Evolutionary conservation across 1,284 basidiomycete species (phyloP).

Genomic region (Crucibulum cyathiforme): DNA sequence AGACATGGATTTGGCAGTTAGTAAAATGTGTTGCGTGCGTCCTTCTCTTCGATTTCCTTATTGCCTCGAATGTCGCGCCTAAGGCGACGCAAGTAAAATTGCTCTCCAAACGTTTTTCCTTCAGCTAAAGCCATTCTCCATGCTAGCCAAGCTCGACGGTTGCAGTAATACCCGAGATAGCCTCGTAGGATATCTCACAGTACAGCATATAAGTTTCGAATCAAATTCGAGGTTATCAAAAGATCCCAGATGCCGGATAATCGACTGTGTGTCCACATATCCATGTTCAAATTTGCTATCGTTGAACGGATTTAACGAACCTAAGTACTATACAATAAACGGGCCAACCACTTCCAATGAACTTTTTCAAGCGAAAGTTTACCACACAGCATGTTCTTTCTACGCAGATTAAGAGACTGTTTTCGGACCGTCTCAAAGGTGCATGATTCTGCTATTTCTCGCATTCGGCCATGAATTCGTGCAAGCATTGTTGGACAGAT

Average conservation of each 20-base stretch:
- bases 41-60: constrained; percentile 35
- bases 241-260: constrained; percentile 59
- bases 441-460: constrained; percentile 19
- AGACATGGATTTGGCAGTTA: constrained; percentile 2
- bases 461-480: constrained; percentile 35
- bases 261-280: constrained; percentile 48
- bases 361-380: constrained; percentile 5
- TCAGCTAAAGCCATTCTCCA: constrained; percentile 50
- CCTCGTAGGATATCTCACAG: constrained; percentile 74
- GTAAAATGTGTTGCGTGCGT: constrained; percentile 21
- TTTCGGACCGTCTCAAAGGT: constrained; percentile 35
- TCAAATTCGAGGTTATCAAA: constrained; percentile 56
- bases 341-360: background rate
- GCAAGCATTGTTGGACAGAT: constrained; percentile 42
- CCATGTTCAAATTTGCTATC: constrained; percentile 24
- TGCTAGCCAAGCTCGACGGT: constrained; percentile 64
- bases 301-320: constrained; percentile 55
- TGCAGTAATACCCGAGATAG: constrained; percentile 74
- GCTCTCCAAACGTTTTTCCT: constrained; percentile 56
- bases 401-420: constrained; percentile 61
- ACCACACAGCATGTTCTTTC: constrained; percentile 54
- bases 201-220: constrained; percentile 55
- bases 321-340: constrained; percentile 20
- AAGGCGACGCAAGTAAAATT: constrained; percentile 66
- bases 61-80: constrained; percentile 55